Evolutionary conservation across 176 grass and related monocot species (phyloP), one percentile per base, ranked within the genome.

Genomic region (Triticum monococcum): DNA sequence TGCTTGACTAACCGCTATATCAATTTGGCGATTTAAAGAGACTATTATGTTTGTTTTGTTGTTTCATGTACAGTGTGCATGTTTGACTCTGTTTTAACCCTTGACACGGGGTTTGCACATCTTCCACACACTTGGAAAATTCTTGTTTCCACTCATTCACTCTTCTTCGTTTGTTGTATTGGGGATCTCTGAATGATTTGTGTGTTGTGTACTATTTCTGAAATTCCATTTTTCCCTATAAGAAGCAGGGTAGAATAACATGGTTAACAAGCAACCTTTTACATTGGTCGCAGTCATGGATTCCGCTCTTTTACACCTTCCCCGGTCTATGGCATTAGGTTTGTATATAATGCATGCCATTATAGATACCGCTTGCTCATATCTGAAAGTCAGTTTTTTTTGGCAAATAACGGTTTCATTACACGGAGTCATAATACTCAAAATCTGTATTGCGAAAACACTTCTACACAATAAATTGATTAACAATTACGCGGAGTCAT

Each of bases 21-120:
- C 82, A 72, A 10, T 64, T 86, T 72, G 25, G 6, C 72, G 17
- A 82, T 69, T 64, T 81, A 35, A 57, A 22, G 57, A 17, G 8
- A 5, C 7, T 81, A 85, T 16, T 68, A 38, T 52, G 12, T 81
- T 22, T 81, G 22, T 12, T 89, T 56, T 83, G 80, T 57, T 79
- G 9, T 75, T 75, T 75, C 32, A 25, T 75, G 31, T 68, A 23
- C 33, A 54, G n/a, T 68, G 77, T 20, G 5, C 61, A 88, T 20
- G 13, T 78, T 69, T 80, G 33, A 17, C 41, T 56, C 40, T 10
- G n/a, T 84, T 68, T 13, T 30, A 64, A 78, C 28, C 20, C 8
- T 80, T 80, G n/a, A 56, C 12, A 79, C 52, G 70, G 52, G 5
- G 13, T 50, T 50, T 79, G 12, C 18, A n/a, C 28, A 84, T 65